Percentiles rank a stretch among this genome's conserved stretches.
These are phyloP conservation scores for Annulohypoxylon stygium DNA, from an alignment of 495 filamentous ascomycete species.

Conservation along the genomic window DNA sequence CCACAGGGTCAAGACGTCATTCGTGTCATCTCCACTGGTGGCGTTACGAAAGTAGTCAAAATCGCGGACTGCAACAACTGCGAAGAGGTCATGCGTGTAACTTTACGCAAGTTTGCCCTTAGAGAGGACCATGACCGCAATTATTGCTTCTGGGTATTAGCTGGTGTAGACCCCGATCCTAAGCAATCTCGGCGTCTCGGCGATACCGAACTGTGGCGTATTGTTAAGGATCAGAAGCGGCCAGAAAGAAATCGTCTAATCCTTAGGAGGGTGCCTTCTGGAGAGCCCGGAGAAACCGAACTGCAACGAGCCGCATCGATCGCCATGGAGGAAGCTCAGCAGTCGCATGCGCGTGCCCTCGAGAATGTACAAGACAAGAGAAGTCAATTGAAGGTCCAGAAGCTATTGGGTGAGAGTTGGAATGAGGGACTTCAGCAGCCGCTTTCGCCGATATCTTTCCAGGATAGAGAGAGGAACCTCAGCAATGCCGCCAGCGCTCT, in stretches of 20 bases:
- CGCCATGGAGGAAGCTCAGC: constrained; percentile 81
- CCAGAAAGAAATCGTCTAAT: constrained; percentile 92
- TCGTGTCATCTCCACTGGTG: constrained; percentile 89
- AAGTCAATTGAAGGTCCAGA: constrained; percentile 80
- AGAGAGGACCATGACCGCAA: constrained; percentile 82
- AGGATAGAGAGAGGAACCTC: constrained; percentile 74
- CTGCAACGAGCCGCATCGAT: constrained; percentile 85
- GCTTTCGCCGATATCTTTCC: constrained; percentile 78
- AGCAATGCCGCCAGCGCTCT: constrained; percentile 70
- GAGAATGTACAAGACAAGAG: constrained; percentile 74
- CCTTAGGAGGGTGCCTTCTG: constrained; percentile 86
- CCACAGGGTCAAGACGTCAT: constrained; percentile 86
- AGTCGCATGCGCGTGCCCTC: constrained; percentile 75
- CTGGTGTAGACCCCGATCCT: constrained; percentile 84
- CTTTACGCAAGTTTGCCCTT: constrained; percentile 82
- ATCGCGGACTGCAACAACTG: constrained; percentile 89
- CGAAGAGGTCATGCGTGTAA: constrained; percentile 89
- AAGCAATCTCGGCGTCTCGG: constrained; percentile 80
- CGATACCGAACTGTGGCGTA: constrained; percentile 87
- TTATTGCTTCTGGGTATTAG: constrained; percentile 85
- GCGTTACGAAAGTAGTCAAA: constrained; percentile 91
- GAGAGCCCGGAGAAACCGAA: constrained; percentile 85
- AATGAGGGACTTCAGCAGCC: constrained; percentile 81
- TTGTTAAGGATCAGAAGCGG: constrained; percentile 78
- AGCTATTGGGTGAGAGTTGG: constrained; percentile 86